A percentile compares a stretch with the other conserved stretches of the same genome.
phyloP scores from a whole-genome alignment of 495 filamentous ascomycete species.

The Penicillium turbatum region DNA sequence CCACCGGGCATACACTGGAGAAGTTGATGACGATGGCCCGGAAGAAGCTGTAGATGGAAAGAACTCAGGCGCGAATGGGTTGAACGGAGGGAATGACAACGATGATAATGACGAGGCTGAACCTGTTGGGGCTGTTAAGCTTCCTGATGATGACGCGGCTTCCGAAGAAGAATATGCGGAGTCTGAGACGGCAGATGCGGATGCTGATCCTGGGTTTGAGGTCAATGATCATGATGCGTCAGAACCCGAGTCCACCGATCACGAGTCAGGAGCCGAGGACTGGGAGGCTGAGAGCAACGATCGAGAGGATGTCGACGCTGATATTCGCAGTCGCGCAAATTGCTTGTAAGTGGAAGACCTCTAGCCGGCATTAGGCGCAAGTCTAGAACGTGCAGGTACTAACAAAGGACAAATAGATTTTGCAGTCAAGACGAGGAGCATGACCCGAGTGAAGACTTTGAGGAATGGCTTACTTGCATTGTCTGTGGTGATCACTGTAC shows the following conservation, averaged over 20 bases:
- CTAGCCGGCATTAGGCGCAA: slow-evolving; percentile 3
- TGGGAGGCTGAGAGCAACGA: slow-evolving; percentile 61
- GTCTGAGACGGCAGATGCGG: slow-evolving; percentile 37
- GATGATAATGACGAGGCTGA: slow-evolving; percentile 50
- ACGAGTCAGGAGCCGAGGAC: slow-evolving; percentile 65
- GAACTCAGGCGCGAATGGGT: slow-evolving; percentile 21
- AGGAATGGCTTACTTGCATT: slow-evolving; percentile 73
- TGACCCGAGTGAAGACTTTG: slow-evolving; percentile 83
- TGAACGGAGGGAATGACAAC: slow-evolving; percentile 34
- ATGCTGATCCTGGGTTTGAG: slow-evolving; percentile 42
- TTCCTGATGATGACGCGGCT: slow-evolving; percentile 51
- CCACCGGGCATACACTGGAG: slow-evolving; percentile 51
- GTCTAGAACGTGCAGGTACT: slow-evolving; percentile 13
- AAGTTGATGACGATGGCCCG: slow-evolving; percentile 39
- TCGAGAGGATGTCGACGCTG: slow-evolving; percentile 63
- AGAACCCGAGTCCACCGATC: slow-evolving; percentile 52
- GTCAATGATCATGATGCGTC: slow-evolving; percentile 45
- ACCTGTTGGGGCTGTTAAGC: slow-evolving; percentile 72
- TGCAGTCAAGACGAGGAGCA: slow-evolving; percentile 80
- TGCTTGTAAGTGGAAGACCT: slow-evolving; percentile 58
- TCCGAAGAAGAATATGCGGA: slow-evolving; percentile 39
- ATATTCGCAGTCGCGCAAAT: slow-evolving; percentile 53
- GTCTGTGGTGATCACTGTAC: slow-evolving; percentile 86
- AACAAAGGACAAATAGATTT: slow-evolving; percentile 48
- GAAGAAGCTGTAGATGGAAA: slow-evolving; percentile 37